Conservation (phyloP, 352 stramenopile genomes). For the Globisporangium emineosum region DNA sequence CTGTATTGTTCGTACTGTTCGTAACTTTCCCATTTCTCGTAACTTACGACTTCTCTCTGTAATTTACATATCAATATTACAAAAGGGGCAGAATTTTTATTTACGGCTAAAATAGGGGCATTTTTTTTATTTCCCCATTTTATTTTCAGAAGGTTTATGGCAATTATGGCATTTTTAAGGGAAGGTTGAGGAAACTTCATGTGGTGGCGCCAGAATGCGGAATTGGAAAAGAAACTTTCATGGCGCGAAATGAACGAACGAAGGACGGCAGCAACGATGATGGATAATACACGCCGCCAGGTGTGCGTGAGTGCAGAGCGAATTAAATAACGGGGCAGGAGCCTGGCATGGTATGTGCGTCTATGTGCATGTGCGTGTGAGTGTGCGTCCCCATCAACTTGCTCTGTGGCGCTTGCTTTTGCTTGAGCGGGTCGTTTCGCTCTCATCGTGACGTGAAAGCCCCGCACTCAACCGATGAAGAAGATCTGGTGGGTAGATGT, state of each 20-base stretch:
- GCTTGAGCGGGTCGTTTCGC: neutral
- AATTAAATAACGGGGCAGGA: neutral
- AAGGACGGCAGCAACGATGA: neutral
- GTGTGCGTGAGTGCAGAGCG: neutral
- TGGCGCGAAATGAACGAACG: neutral
- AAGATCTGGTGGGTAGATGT: neutral
- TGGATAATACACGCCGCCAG: neutral
- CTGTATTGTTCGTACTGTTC: too few relatives aligned
- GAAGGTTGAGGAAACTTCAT: neutral
- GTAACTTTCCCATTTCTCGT: too few relatives aligned
- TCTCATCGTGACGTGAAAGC: neutral
- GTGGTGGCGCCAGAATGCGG: neutral
- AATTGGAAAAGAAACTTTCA: neutral
- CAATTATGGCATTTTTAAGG: neutral
- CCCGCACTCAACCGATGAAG: neutral
- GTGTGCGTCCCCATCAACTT: neutral
- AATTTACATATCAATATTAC: too few relatives aligned
- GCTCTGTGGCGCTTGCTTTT: too few relatives aligned
- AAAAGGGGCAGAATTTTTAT: too few relatives aligned
- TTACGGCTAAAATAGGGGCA: neutral
- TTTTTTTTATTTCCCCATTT: too few relatives aligned
- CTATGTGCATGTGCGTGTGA: neutral
- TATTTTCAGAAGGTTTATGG: neutral
- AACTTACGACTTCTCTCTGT: too few relatives aligned
- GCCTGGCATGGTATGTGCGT: neutral